Percentiles rank a stretch among this genome's conserved stretches.
Conservation (phyloP, 2,329 filamentous ascomycete species). For the Alternaria arborescens region DNA sequence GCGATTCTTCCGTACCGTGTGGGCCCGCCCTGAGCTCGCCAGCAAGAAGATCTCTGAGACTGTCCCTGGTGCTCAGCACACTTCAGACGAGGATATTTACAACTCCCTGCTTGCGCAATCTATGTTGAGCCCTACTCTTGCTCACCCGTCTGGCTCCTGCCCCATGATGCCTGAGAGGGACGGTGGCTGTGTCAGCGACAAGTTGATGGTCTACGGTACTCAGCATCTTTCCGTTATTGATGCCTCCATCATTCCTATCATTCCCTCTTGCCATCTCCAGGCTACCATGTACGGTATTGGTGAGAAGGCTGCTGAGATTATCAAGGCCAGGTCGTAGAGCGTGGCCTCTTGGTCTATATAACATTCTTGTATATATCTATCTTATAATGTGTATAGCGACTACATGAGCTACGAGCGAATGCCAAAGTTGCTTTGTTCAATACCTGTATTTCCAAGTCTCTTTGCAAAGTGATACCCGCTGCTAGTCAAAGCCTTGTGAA, state of each 20-base stretch:
- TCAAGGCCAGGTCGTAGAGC: slow-evolving; percentile 32
- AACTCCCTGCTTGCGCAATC: slow-evolving; percentile 26
- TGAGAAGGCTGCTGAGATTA: slow-evolving; percentile 47
- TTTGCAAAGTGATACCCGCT: neutral
- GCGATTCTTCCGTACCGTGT: slow-evolving; percentile 46
- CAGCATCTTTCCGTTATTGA: slow-evolving; percentile 39
- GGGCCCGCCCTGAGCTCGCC: slow-evolving; percentile 37
- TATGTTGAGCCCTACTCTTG: slow-evolving; percentile 36
- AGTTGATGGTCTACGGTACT: slow-evolving; percentile 43
- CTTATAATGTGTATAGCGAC: neutral
- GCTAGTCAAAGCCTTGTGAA: neutral
- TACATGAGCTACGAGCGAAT: neutral
- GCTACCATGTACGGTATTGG: slow-evolving; percentile 45
- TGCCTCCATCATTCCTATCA: slow-evolving; percentile 44
- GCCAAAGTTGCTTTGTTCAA: neutral
- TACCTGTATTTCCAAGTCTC: neutral
- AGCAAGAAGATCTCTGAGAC: slow-evolving; percentile 34
- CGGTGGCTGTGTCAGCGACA: slow-evolving; percentile 40
- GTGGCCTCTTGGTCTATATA: neutral
- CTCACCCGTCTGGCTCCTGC: slow-evolving; percentile 43
- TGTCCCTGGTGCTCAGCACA: slow-evolving; percentile 33
- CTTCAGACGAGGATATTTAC: slow-evolving; percentile 34
- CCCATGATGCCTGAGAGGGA: slow-evolving; percentile 38
- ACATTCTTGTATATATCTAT: slow-evolving; percentile 11
- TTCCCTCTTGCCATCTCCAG: slow-evolving; percentile 41